Conservation (phyloP, 2,329 filamentous ascomycete genomes). For the Colletotrichum lupini region DNA sequence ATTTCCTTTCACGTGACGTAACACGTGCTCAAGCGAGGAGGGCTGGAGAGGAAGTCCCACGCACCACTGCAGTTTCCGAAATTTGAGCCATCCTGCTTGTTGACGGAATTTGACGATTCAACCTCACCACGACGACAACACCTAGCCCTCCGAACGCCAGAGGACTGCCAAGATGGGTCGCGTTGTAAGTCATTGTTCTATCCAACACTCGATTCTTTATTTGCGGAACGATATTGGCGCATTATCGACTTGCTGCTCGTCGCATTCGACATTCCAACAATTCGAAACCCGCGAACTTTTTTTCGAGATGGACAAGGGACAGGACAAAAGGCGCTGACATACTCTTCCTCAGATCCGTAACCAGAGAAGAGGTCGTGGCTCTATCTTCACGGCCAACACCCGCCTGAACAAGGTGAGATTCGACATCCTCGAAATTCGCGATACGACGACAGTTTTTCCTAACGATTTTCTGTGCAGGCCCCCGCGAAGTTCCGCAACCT, state of each 20-base stretch:
- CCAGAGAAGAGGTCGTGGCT: constrained; percentile 71
- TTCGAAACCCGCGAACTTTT: constrained; percentile 25
- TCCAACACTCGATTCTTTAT: constrained; percentile 18
- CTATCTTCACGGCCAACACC: constrained; percentile 79
- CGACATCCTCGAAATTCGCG: constrained; percentile 54
- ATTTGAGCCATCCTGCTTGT: not conserved
- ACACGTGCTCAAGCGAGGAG: constrained; percentile 23
- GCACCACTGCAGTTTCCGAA: not conserved
- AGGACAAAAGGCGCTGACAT: constrained; percentile 30
- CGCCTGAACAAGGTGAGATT: constrained; percentile 92
- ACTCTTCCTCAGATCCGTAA: constrained; percentile 64
- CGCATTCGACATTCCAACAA: constrained; percentile 14
- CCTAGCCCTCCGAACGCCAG: constrained; percentile 36
- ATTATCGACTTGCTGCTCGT: constrained; percentile 14
- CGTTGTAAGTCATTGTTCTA: constrained; percentile 52
- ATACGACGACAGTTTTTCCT: constrained; percentile 28
- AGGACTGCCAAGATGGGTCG: constrained; percentile 60
- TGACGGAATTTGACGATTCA: constrained; percentile 6
- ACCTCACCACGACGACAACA: constrained; percentile 36
- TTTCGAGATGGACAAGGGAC: not conserved
- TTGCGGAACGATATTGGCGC: not conserved
- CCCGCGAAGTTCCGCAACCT: constrained; percentile 91
- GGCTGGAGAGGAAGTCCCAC: constrained; percentile 8
- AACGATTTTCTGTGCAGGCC: constrained; percentile 39
- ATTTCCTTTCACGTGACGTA: not conserved